Base-by-base conservation (phyloP, 176 grass and related monocot species). In the Elaeis guineensis region DNA sequence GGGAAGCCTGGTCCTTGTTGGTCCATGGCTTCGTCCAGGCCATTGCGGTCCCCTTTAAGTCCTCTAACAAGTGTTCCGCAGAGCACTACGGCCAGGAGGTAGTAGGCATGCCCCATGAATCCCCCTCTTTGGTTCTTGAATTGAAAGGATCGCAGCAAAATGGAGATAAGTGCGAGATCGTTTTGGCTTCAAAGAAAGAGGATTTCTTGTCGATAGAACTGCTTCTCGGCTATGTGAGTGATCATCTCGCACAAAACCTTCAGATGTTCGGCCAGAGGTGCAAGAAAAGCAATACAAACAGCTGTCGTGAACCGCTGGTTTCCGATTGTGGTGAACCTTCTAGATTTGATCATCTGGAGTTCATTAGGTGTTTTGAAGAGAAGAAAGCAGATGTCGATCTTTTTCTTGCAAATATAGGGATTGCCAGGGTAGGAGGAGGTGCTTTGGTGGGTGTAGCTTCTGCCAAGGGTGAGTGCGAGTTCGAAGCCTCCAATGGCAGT, bases 381-480 rank as follows among this genome's bases (percentile, higher is more conserved):
- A 96, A 85, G 74, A 85, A 84, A 58, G 75, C 83, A 6, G 75
- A 91, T 83, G 88, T 91, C 52, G 87, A 91, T 53, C 87, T 84
- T 0, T 91, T 97, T 66, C 71, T 88, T 52, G 85, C 84, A 63
- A 85, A 79, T 64, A 32, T 97, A 24, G 73, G 55, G 18, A 91
- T 97, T 30, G 92, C 92, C 7, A 86, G 79, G 75, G 70, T 97
- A 3, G 82, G 82, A 44, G 74, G 69, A 9, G 11, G 35, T 6
- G 73, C 72, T 30, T 61, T 81, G 15, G 49, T 75, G 18, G 69
- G 51, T 35, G 77, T 52, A 3, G 50, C 71, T 51, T 51, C 86
- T 35, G 71, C 57, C 18, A 66, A 29, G 64, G 80, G 57, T 18
- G 83, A 87, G 25, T 71, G 11, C n/a, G 59, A 63, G 25, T 52